Evolutionary conservation across 192 early-diverging fungal genomes (phyloP).

Genomic region (Coemansia sp.): DNA sequence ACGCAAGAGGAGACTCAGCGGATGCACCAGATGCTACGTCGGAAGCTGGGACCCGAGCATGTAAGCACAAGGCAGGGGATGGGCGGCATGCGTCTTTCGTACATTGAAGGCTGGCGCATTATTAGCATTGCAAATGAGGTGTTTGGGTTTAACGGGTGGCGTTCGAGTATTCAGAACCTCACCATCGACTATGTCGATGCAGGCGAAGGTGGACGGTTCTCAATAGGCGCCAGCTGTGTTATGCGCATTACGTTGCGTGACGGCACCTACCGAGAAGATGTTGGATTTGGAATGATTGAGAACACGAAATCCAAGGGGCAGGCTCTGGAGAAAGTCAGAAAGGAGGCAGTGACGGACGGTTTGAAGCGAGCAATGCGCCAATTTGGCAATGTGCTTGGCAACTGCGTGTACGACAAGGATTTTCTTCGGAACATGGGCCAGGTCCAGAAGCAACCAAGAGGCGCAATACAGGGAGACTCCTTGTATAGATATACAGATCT

Average conservation of each 20-base stretch:
- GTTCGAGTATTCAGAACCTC: conserved; percentile 66
- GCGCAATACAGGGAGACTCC: conserved; percentile 19
- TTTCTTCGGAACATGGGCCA: conserved; percentile 51
- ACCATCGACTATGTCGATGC: conserved; percentile 73
- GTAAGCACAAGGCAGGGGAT: conserved; percentile 66
- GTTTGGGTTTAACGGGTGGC: conserved; percentile 97
- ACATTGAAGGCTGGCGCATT: conserved; percentile 80
- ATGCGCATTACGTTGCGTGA: conserved; percentile 84
- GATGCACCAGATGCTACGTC: conserved; percentile 48
- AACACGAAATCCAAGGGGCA: conserved; percentile 71
- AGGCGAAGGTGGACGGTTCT: conserved; percentile 57
- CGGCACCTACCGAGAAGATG: conserved; percentile 86
- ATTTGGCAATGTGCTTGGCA: conserved; percentile 86
- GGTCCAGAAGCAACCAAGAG: conserved; percentile 42
- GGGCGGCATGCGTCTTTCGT: conserved; percentile 68
- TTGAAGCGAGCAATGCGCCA: conserved; percentile 81
- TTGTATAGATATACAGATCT: conserved; percentile 41
- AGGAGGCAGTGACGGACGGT: conserved; percentile 89
- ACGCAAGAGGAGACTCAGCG: conserved; percentile 11
- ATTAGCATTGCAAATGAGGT: conserved; percentile 89
- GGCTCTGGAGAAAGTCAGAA: conserved; percentile 89
- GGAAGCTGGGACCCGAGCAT: conserved; percentile 71
- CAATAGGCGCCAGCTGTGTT: conserved; percentile 71
- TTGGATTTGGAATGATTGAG: conserved; percentile 84
- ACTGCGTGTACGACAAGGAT: conserved; percentile 85